Conservation (phyloP, 768 basidiomycete species). For the Mycena pura region DNA sequence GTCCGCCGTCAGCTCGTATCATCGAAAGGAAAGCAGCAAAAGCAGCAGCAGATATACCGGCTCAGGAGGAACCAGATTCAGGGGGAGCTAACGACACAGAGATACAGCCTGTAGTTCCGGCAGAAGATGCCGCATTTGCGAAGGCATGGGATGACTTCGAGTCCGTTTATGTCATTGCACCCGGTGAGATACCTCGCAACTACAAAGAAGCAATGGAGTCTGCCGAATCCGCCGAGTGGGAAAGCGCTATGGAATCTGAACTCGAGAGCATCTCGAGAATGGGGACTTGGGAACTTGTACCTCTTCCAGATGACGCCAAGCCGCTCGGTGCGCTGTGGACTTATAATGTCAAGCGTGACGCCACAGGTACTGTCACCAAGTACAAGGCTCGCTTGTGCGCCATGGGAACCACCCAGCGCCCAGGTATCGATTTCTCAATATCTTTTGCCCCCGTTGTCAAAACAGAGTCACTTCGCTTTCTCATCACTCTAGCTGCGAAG, state of each 20-base stretch:
- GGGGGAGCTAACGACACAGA: slow-evolving; percentile 11
- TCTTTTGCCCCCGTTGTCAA: slow-evolving; percentile 38
- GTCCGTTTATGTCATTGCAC: not conserved
- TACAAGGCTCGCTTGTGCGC: slow-evolving; percentile 51
- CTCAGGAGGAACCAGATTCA: not conserved
- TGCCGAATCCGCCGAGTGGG: slow-evolving; percentile 34
- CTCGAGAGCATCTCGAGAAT: slow-evolving; percentile 25
- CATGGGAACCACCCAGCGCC: slow-evolving; percentile 44
- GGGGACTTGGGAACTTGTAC: slow-evolving; percentile 36
- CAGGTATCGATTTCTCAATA: slow-evolving; percentile 45
- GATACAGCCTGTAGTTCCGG: not conserved
- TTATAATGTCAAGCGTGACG: slow-evolving; percentile 43
- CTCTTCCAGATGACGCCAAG: slow-evolving; percentile 32
- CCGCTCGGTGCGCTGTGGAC: slow-evolving; percentile 45
- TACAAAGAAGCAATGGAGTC: slow-evolving; percentile 29
- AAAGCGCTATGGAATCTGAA: slow-evolving; percentile 30
- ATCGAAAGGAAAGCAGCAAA: not conserved
- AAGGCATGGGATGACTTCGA: slow-evolving; percentile 3
- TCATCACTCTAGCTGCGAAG: slow-evolving; percentile 36
- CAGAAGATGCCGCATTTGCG: slow-evolving; percentile 6
- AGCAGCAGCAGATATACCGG: not conserved
- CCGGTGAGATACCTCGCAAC: slow-evolving; percentile 7
- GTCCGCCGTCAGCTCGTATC: not conserved
- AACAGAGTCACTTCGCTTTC: slow-evolving; percentile 25
- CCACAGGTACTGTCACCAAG: slow-evolving; percentile 34